phyloP scores from a whole-genome alignment of 192 early-diverging fungal species.

The Polychytrium aggregatum region DNA sequence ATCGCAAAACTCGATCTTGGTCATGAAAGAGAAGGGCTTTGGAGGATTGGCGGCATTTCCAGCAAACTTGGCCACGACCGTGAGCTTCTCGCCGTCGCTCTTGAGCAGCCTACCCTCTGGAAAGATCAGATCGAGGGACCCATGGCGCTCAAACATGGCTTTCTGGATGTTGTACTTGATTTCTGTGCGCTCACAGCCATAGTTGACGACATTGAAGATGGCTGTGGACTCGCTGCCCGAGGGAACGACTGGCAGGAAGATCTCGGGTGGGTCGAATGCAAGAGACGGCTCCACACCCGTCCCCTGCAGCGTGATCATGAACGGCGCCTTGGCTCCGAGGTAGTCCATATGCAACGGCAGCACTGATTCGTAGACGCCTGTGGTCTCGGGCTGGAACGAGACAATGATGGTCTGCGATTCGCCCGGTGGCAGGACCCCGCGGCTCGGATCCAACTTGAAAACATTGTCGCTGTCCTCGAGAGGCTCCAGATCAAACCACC shows the following conservation, averaged over 20 bases:
- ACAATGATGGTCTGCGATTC: slow-evolving; percentile 16
- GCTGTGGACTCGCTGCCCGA: slow-evolving; percentile 13
- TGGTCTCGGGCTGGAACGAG: slow-evolving; percentile 24
- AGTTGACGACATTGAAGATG: slow-evolving; percentile 34
- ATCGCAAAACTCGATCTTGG: slow-evolving; percentile 26
- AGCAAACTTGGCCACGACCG: slow-evolving; percentile 24
- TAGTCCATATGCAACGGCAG: slow-evolving; percentile 28
- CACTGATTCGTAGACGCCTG: slow-evolving; percentile 17
- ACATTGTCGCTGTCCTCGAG: slow-evolving; percentile 23
- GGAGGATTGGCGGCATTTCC: not conserved
- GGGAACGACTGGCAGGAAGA: slow-evolving; percentile 33
- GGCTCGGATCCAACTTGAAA: slow-evolving; percentile 32
- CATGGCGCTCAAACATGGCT: slow-evolving; percentile 10
- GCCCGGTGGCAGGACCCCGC: slow-evolving; percentile 15
- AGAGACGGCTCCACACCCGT: slow-evolving; percentile 34
- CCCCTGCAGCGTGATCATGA: slow-evolving; percentile 19
- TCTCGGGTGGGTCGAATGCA: slow-evolving; percentile 36
- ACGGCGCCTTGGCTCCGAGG: slow-evolving; percentile 23
- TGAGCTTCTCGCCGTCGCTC: slow-evolving; percentile 32
- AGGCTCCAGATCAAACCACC: slow-evolving; percentile 31
- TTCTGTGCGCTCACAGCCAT: slow-evolving; percentile 41
- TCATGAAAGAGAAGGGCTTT: slow-evolving; percentile 29
- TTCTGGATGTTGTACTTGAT: slow-evolving; percentile 15
- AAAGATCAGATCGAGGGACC: slow-evolving; percentile 22
- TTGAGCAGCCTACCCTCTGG: slow-evolving; percentile 41